These are phyloP conservation scores for Russula earlei DNA, from an alignment of 768 basidiomycete genomes.

Conservation along the genomic window DNA sequence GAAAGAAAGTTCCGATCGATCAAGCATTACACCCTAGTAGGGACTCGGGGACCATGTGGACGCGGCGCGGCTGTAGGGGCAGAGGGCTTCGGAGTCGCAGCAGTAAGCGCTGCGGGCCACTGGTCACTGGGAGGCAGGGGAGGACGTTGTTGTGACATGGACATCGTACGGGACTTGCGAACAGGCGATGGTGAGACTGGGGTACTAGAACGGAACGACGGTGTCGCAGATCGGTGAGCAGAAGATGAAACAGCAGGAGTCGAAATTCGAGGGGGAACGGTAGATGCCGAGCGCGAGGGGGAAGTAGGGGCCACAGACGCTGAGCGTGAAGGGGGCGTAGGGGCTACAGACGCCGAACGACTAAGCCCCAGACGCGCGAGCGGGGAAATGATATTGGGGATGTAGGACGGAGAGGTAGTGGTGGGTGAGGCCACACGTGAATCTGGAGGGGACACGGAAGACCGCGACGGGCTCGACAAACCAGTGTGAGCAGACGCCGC, in stretches of 20 bases:
- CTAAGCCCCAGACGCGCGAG: slow-evolving; percentile 10
- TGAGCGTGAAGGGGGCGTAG: slow-evolving; percentile 7
- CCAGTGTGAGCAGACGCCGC: slow-evolving; percentile 17
- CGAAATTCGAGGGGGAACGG: slow-evolving; percentile 4
- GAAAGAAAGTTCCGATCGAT: slow-evolving; percentile 14
- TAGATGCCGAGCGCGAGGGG: slow-evolving; percentile 12
- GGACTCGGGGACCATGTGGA: slow-evolving; percentile 18
- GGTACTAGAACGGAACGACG: slow-evolving; percentile 12
- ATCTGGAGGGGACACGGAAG: slow-evolving; percentile 15
- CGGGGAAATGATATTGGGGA: slow-evolving; percentile 3
- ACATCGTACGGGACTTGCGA: slow-evolving; percentile 20
- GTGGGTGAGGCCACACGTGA: slow-evolving; percentile 21
- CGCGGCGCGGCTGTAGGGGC: slow-evolving; percentile 10
- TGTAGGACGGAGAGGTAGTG: slow-evolving; percentile 8
- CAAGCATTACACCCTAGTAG: slow-evolving; percentile 3
- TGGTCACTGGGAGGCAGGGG: slow-evolving; percentile 11
- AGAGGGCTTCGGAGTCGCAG: slow-evolving; percentile 11
- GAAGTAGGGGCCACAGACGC: slow-evolving; percentile 14
- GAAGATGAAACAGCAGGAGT: slow-evolving; percentile 16
- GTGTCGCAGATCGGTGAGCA: slow-evolving; percentile 13
- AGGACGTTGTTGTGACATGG: slow-evolving; percentile 13
- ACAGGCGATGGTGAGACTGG: slow-evolving; percentile 11
- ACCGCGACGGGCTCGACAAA: slow-evolving; percentile 18
- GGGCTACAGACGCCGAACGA: slow-evolving; percentile 14
- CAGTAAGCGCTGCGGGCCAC: slow-evolving; percentile 10